Conservation (phyloP, 805 yeast genomes). For the Teunomyces gatunensis region DNA sequence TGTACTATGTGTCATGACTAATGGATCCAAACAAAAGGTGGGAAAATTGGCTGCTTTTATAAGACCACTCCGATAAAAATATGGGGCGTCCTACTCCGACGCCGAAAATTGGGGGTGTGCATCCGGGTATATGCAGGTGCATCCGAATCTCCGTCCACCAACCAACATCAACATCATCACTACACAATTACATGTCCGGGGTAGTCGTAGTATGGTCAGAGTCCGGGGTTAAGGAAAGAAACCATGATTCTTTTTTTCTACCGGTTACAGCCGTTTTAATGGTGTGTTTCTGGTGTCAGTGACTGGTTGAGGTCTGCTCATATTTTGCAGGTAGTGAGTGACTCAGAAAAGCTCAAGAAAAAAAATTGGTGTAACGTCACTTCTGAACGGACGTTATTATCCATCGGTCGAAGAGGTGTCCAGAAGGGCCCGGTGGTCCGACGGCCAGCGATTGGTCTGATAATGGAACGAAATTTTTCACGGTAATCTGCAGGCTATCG, state of each 20-base stretch:
- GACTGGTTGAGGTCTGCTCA: background rate
- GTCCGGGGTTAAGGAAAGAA: background rate
- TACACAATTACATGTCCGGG: no score
- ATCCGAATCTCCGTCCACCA: no score
- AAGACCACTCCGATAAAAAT: background rate
- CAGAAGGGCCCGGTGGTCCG: background rate
- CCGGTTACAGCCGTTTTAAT: background rate
- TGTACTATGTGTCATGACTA: background rate
- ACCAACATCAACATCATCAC: no score
- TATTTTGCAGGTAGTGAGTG: background rate
- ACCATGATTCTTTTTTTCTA: no score
- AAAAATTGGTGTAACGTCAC: background rate
- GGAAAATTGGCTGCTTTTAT: background rate
- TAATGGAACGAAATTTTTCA: background rate
- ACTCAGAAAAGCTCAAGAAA: background rate
- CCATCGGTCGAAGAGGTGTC: background rate
- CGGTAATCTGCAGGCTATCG: background rate
- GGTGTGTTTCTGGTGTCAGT: background rate
- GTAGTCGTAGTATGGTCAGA: no score
- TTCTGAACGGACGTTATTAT: background rate
- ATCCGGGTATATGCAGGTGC: background rate
- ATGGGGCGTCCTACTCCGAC: slow-evolving; percentile 5
- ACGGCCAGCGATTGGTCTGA: slow-evolving; percentile 2
- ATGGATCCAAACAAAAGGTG: background rate
- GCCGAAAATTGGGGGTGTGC: slow-evolving; percentile 1